These are phyloP conservation scores for Rostrohypoxylon terebratum DNA, from an alignment of 495 filamentous ascomycete genomes.

Conservation along the genomic window DNA sequence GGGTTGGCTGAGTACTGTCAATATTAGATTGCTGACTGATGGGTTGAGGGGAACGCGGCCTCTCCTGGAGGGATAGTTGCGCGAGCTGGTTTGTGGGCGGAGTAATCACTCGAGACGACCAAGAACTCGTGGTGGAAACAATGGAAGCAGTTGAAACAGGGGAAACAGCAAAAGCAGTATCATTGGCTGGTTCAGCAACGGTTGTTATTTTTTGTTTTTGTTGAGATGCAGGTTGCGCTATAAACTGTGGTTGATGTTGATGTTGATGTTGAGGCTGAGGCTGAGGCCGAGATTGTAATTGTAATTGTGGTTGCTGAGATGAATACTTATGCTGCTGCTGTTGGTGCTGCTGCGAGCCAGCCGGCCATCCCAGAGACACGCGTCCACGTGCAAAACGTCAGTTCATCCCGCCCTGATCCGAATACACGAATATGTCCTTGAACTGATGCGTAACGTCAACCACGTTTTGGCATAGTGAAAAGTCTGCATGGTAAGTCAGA, in stretches of 20 bases:
- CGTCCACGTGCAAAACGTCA: slow-evolving; percentile 49
- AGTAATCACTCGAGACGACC: slow-evolving; percentile 27
- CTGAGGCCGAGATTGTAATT: slow-evolving; percentile 5
- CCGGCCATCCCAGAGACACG: slow-evolving; percentile 50
- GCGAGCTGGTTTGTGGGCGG: slow-evolving; percentile 36
- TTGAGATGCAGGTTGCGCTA: slow-evolving; percentile 22
- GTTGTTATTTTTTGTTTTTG: slow-evolving; percentile 24
- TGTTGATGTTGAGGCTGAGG: slow-evolving; percentile 25
- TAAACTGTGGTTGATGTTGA: slow-evolving; percentile 26
- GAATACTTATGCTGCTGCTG: slow-evolving; percentile 22
- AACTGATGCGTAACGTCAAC: slow-evolving; percentile 90
- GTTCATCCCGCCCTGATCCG: slow-evolving; percentile 45
- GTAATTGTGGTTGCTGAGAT: slow-evolving; percentile 33
- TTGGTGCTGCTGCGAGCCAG: slow-evolving; percentile 45
- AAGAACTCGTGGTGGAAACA: slow-evolving; percentile 14
- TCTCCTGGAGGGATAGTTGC: slow-evolving; percentile 37
- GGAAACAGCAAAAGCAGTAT: slow-evolving; percentile 28
- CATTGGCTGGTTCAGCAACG: slow-evolving; percentile 29
- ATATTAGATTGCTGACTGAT: slow-evolving; percentile 12
- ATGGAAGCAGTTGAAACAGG: slow-evolving; percentile 13
- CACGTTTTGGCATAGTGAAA: slow-evolving; percentile 79
- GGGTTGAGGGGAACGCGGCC: slow-evolving; percentile 28
- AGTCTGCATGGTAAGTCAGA: slow-evolving; percentile 67
- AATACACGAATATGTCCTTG: slow-evolving; percentile 69
- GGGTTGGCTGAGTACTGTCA: slow-evolving; percentile 13